phyloP scores from a whole-genome alignment of 768 basidiomycete genomes.

The Leccinum truebloodii region DNA sequence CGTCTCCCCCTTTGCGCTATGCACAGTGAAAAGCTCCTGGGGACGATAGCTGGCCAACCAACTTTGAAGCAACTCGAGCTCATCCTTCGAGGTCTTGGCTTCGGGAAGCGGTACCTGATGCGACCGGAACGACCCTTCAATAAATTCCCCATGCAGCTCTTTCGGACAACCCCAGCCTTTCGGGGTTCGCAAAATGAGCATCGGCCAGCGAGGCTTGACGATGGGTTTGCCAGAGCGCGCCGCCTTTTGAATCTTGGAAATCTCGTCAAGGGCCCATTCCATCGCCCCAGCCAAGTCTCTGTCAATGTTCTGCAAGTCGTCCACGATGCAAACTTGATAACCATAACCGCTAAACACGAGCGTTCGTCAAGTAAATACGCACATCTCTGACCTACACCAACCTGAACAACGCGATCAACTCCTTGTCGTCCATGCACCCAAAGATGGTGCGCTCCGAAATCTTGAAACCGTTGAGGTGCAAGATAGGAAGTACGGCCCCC shows the following conservation, averaged over 20 bases:
- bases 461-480: slow-evolving; percentile 88
- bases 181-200: slow-evolving; percentile 82
- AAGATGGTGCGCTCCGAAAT: slow-evolving; percentile 89
- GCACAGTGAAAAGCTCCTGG: slow-evolving; percentile 58
- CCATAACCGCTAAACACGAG: slow-evolving; percentile 62
- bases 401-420: slow-evolving; percentile 75
- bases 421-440: slow-evolving; percentile 89
- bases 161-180: slow-evolving; percentile 80
- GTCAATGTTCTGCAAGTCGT: slow-evolving; percentile 65
- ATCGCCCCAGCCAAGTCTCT: slow-evolving; percentile 78
- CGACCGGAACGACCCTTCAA: slow-evolving; percentile 81
- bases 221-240: slow-evolving; percentile 77
- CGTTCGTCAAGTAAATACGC: neutral
- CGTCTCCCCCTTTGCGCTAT: slow-evolving; percentile 9
- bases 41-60: slow-evolving; percentile 80
- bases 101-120: slow-evolving; percentile 88
- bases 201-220: slow-evolving; percentile 89
- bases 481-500: slow-evolving; percentile 88
- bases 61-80: slow-evolving; percentile 60
- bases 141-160: slow-evolving; percentile 60
- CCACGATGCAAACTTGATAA: slow-evolving; percentile 86
- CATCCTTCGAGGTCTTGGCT: slow-evolving; percentile 61
- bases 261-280: slow-evolving; percentile 77
- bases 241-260: slow-evolving; percentile 74
- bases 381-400: slow-evolving; percentile 21